Percentiles rank a stretch among this genome's conserved stretches.
These are phyloP conservation scores for Gypsophila paniculata DNA, from an alignment of 179 eudicot species.

Conservation along the genomic window DNA sequence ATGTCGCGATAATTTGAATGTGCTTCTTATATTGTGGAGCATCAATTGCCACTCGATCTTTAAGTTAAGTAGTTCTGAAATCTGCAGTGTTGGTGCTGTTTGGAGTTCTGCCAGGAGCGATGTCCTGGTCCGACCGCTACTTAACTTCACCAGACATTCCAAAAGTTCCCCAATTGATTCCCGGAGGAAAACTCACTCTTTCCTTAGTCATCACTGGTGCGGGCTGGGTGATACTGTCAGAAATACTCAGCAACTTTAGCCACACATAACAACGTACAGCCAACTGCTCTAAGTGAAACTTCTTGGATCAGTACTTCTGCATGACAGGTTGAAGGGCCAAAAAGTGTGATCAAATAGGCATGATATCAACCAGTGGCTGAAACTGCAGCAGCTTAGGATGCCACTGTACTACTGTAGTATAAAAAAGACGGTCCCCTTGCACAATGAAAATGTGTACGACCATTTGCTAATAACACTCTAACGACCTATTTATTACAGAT, in stretches of 20 bases:
- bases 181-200: constrained; percentile 82
- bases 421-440: no score
- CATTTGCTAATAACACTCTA: no score
- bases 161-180: constrained; percentile 54
- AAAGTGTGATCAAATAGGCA: not conserved
- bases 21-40: no score
- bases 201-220: constrained; percentile 70
- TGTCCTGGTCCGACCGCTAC: constrained; percentile 91
- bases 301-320: not conserved
- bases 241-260: constrained; percentile 48
- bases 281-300: not conserved
- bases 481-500: no score
- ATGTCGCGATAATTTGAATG: no score
- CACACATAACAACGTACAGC: constrained; percentile 18
- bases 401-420: no score
- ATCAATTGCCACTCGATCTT: no score
- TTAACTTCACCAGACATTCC: constrained; percentile 36
- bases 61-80: no score
- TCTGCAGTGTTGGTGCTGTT: constrained; percentile 75
- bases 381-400: not conserved
- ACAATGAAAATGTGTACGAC: no score
- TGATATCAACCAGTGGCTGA: not conserved
- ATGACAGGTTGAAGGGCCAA: not conserved
- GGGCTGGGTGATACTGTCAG: constrained; percentile 55
- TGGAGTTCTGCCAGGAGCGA: constrained; percentile 88